Evolutionary conservation across 1,284 basidiomycete species (phyloP).

Genomic region (Omphalotus olearius): DNA sequence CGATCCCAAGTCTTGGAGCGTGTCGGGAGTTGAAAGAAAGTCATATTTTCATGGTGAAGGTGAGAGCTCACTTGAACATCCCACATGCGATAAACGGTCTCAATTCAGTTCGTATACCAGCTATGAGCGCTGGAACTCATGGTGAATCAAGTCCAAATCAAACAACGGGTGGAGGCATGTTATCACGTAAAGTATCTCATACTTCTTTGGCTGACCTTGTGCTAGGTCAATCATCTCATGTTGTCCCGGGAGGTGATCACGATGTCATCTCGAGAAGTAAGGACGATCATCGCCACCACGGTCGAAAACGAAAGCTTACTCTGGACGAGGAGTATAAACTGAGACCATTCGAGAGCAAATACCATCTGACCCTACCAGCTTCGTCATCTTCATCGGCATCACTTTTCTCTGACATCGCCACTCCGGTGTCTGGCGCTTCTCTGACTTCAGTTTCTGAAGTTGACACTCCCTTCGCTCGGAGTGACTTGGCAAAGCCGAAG

Average conservation of each 20-base stretch:
- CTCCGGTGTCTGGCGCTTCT: constrained; percentile 6
- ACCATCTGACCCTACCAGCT: constrained; percentile 1
- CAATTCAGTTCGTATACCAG: not conserved
- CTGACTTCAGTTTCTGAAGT: constrained; percentile 7
- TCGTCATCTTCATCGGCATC: constrained; percentile 6
- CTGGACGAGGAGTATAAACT: constrained; percentile 3
- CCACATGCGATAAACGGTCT: not conserved
- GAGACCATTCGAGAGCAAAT: constrained; percentile 10
- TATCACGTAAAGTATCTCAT: not conserved
- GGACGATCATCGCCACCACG: not conserved
- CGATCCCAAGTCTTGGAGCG: constrained; percentile 13
- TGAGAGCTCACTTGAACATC: constrained; percentile 1
- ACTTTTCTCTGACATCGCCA: not conserved
- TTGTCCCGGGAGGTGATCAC: not conserved
- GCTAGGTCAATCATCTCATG: not conserved
- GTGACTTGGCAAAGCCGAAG: not conserved
- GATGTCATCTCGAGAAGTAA: not conserved
- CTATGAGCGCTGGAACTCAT: not conserved
- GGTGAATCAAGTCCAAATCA: not conserved
- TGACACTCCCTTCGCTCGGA: not conserved
- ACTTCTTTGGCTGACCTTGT: not conserved
- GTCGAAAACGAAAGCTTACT: constrained; percentile 3
- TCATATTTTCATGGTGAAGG: not conserved
- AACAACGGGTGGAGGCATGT: not conserved
- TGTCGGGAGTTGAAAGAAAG: not conserved